phyloP scores from a whole-genome alignment of 2,329 filamentous ascomycete genomes.

The Nemania abortiva region DNA sequence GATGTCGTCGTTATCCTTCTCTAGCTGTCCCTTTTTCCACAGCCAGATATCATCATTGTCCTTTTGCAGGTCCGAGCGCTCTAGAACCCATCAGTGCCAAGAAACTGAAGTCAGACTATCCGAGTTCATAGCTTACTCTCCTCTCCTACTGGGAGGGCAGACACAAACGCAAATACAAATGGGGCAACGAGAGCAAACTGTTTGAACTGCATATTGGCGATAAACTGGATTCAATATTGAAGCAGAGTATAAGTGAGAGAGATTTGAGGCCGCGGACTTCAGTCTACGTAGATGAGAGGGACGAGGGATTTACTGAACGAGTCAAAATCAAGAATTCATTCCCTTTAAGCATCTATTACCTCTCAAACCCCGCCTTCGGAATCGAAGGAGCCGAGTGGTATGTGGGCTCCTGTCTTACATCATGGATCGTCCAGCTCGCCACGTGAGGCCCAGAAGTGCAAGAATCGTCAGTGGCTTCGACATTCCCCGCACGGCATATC shows the following conservation, averaged over 20 bases:
- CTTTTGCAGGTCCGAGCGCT: slow-evolving; percentile 32
- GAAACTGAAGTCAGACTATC: neutral
- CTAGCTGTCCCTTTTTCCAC: slow-evolving; percentile 32
- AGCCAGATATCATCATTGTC: slow-evolving; percentile 32
- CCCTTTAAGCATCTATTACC: slow-evolving; percentile 27
- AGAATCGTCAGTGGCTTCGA: slow-evolving; percentile 2
- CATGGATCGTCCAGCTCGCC: neutral
- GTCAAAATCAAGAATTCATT: slow-evolving; percentile 1
- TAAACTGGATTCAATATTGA: neutral
- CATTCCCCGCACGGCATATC: slow-evolving; percentile 25
- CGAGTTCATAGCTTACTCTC: slow-evolving; percentile 28
- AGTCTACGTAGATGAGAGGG: neutral
- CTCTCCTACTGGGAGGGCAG: slow-evolving; percentile 37
- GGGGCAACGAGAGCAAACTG: slow-evolving; percentile 38
- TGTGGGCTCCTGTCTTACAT: neutral
- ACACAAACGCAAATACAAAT: slow-evolving; percentile 36
- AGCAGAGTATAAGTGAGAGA: neutral
- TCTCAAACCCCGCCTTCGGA: slow-evolving; percentile 1
- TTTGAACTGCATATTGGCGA: slow-evolving; percentile 41
- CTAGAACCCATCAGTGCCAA: slow-evolving; percentile 21
- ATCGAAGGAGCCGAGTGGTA: too few species aligned
- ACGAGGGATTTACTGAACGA: neutral
- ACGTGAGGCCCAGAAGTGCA: neutral
- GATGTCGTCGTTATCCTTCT: slow-evolving; percentile 39
- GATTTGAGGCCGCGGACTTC: neutral